Conservation (phyloP, 2,329 filamentous ascomycete genomes). For the Fonsecaea multimorphosa region DNA sequence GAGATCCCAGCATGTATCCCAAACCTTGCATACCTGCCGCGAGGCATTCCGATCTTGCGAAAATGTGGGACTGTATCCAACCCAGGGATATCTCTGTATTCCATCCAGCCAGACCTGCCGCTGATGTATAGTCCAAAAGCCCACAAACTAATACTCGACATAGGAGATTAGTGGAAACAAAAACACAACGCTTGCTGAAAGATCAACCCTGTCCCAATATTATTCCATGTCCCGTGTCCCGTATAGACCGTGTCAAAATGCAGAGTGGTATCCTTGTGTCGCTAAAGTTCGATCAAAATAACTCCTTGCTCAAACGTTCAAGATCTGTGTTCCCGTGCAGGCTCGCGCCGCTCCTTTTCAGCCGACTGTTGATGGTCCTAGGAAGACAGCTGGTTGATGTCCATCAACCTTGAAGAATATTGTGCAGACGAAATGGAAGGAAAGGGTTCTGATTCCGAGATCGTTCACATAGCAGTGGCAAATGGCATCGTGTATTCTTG, state of each 20-base stretch:
- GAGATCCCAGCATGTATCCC: conserved; percentile 46
- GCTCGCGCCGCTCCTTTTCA: conserved; percentile 23
- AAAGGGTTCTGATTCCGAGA: conserved; percentile 61
- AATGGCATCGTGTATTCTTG: conserved; percentile 77
- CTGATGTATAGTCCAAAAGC: conserved; percentile 36
- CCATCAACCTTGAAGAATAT: conserved; percentile 41
- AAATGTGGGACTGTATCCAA: conserved; percentile 50
- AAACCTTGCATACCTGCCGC: conserved; percentile 52
- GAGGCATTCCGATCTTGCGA: conserved; percentile 58
- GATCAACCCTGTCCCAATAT: conserved; percentile 50
- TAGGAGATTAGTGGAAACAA: conserved; percentile 36
- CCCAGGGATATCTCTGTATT: conserved; percentile 45
- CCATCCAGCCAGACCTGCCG: conserved; percentile 55
- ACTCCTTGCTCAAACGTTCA: conserved; percentile 36
- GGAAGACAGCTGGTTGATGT: conserved; percentile 13
- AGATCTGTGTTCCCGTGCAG: conserved; percentile 51
- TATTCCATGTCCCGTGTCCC: conserved; percentile 37
- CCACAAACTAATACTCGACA: conserved; percentile 26
- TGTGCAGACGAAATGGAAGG: conserved; percentile 56
- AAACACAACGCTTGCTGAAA: conserved; percentile 59
- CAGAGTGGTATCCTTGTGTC: conserved; percentile 53
- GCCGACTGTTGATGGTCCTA: background rate
- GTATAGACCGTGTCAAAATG: conserved; percentile 43
- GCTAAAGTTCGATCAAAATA: conserved; percentile 52
- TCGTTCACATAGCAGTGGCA: conserved; percentile 81